Conservation (phyloP, 2,329 filamentous ascomycete genomes). For the Colletotrichum godetiae region DNA sequence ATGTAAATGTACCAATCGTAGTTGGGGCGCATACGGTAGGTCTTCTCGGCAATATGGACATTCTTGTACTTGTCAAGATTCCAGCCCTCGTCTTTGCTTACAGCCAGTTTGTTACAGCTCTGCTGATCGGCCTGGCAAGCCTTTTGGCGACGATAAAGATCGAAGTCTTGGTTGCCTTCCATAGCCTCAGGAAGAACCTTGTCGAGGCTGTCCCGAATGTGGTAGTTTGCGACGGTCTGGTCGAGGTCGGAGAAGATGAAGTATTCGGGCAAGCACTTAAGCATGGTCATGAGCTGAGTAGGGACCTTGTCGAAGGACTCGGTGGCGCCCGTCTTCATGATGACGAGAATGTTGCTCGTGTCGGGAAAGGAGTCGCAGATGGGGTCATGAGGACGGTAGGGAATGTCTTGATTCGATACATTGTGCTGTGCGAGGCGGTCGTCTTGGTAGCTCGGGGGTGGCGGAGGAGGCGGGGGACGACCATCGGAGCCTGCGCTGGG, state of each 20-base stretch:
- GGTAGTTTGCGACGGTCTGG: conserved; percentile 56
- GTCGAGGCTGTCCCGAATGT: conserved; percentile 59
- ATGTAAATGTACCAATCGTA: conserved; percentile 71
- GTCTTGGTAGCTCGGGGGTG: conserved; percentile 6
- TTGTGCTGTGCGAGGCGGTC: conserved; percentile 22
- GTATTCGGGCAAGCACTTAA: conserved; percentile 61
- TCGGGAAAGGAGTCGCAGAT: conserved; percentile 54
- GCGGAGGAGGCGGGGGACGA: neutral
- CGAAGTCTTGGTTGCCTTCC: conserved; percentile 61
- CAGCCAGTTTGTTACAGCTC: conserved; percentile 52
- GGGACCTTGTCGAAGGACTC: conserved; percentile 64
- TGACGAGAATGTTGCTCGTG: conserved; percentile 58
- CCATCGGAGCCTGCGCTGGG: conserved; percentile 34
- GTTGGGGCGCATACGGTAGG: conserved; percentile 59
- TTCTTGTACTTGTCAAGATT: conserved; percentile 72
- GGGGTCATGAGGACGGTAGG: conserved; percentile 40
- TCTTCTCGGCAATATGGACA: conserved; percentile 67
- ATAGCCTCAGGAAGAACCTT: conserved; percentile 55
- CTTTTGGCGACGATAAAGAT: conserved; percentile 58
- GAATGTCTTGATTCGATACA: conserved; percentile 28
- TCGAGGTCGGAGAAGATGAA: conserved; percentile 70
- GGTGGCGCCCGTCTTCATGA: conserved; percentile 69
- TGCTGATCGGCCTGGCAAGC: conserved; percentile 58
- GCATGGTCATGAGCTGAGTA: conserved; percentile 64
- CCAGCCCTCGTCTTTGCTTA: conserved; percentile 56